A percentile compares a stretch with the other conserved stretches of the same genome.
Evolutionary conservation across 805 yeast genomes (phyloP).

Genomic region (Metschnikowia aberdeeniae): DNA sequence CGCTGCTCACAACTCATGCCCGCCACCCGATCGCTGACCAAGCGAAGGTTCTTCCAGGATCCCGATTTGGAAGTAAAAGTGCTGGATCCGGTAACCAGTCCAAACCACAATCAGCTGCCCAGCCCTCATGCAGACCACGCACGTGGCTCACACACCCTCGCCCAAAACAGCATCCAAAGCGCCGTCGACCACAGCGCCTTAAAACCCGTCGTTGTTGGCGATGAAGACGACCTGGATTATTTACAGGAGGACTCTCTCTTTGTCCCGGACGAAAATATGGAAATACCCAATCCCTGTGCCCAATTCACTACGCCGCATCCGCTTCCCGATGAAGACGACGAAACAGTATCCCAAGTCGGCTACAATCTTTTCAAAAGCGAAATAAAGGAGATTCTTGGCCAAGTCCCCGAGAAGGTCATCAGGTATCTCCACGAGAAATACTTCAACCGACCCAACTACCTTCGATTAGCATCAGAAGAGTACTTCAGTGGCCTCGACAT

Average conservation of each 20-base stretch:
- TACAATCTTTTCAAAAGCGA: constrained; percentile 16
- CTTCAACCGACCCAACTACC: constrained; percentile 18
- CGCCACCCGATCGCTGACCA: constrained; percentile 1
- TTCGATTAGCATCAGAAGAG: constrained; percentile 17
- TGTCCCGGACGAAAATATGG: constrained; percentile 8
- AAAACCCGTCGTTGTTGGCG: neutral
- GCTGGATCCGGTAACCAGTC: neutral
- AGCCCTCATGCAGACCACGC: too few species aligned
- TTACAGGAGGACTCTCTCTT: neutral
- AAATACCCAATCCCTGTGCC: neutral
- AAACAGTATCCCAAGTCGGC: constrained; percentile 12
- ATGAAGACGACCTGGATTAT: neutral
- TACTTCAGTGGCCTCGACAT: constrained; percentile 12
- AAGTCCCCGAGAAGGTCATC: constrained; percentile 6
- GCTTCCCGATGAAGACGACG: neutral
- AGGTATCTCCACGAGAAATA: constrained; percentile 11
- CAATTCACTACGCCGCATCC: neutral
- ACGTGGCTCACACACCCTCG: too few species aligned
- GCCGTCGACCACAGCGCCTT: too few species aligned
- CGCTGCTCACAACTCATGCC: neutral
- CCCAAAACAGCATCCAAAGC: too few species aligned
- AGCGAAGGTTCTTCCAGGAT: neutral
- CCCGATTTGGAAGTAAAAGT: neutral
- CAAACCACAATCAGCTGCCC: too few species aligned
- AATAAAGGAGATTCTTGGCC: constrained; percentile 13